phyloP scores from a whole-genome alignment of 768 basidiomycete genomes.

The Leccinellum albellum region DNA sequence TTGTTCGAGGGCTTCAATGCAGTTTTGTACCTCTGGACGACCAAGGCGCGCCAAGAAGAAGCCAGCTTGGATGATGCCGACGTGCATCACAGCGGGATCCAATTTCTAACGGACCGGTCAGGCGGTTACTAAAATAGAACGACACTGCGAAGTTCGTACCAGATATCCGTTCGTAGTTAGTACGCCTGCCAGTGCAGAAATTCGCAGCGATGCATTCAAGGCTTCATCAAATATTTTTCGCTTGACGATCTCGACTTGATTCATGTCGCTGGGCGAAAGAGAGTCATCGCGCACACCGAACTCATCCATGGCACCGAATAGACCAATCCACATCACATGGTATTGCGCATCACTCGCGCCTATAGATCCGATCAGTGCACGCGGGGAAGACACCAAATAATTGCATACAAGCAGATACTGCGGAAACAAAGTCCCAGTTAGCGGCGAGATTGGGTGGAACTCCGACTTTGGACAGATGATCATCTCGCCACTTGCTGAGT shows the following conservation, averaged over 20 bases:
- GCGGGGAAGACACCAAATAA: background rate
- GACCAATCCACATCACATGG: constrained; percentile 87
- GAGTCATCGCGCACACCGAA: constrained; percentile 70
- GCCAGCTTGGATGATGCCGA: constrained; percentile 81
- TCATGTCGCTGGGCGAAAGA: constrained; percentile 36
- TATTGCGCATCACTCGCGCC: constrained; percentile 87
- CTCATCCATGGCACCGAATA: constrained; percentile 80
- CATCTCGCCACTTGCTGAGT: constrained; percentile 70
- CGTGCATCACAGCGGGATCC: constrained; percentile 87
- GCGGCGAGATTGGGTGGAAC: constrained; percentile 82
- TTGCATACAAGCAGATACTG: constrained; percentile 57
- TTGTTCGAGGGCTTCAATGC: constrained; percentile 82
- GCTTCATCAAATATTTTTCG: constrained; percentile 77
- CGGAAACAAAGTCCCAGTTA: constrained; percentile 86
- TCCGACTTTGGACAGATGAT: constrained; percentile 73
- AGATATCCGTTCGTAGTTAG: constrained; percentile 86
- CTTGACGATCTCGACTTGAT: constrained; percentile 63
- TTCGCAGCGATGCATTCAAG: constrained; percentile 78
- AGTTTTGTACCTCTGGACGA: constrained; percentile 76
- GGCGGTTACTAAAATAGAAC: constrained; percentile 4
- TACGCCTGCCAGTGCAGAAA: constrained; percentile 85
- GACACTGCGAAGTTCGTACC: constrained; percentile 40
- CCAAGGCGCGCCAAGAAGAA: constrained; percentile 77
- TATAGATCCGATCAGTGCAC: constrained; percentile 15
- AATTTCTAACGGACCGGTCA: constrained; percentile 46